Conservation (phyloP, 495 filamentous ascomycete genomes). For the Aspergillus asperescens region DNA sequence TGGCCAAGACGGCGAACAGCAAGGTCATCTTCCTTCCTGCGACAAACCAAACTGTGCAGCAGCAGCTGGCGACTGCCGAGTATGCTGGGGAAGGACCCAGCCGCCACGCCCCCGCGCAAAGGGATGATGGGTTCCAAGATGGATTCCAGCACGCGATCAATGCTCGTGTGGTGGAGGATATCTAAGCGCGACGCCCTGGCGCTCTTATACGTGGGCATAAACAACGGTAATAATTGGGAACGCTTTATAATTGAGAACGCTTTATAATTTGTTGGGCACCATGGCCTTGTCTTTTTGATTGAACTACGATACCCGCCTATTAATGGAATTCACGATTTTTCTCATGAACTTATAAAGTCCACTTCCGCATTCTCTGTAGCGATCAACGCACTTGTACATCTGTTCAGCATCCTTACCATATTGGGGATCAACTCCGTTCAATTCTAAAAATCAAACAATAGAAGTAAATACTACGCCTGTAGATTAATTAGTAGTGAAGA, state of each 20-base stretch:
- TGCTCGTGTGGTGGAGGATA: conserved; percentile 78
- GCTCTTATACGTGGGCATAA: conserved; percentile 8
- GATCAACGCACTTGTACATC: neutral
- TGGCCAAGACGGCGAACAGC: conserved; percentile 92
- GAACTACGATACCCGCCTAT: conserved; percentile 39
- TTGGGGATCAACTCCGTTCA: too few species aligned
- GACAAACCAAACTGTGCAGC: conserved; percentile 45
- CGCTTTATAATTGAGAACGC: conserved; percentile 1
- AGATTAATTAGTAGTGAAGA: too few species aligned
- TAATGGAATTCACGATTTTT: neutral
- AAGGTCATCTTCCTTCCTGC: conserved; percentile 95
- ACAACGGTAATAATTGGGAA: conserved; percentile 11
- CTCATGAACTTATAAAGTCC: too few species aligned
- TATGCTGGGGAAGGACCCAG: conserved; percentile 55
- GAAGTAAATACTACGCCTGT: too few species aligned
- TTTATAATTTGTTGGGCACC: conserved; percentile 1
- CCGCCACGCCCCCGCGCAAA: conserved; percentile 39
- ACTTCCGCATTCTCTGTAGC: neutral
- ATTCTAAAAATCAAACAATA: too few species aligned
- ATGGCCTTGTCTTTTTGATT: conserved; percentile 13
- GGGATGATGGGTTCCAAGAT: conserved; percentile 64
- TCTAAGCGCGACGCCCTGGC: conserved; percentile 42
- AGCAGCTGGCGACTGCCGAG: conserved; percentile 49
- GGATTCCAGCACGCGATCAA: conserved; percentile 82
- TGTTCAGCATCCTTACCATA: neutral